Base-by-base conservation (phyloP, 108 stramenopile genomes). In the Epipyxis sp. region DNA sequence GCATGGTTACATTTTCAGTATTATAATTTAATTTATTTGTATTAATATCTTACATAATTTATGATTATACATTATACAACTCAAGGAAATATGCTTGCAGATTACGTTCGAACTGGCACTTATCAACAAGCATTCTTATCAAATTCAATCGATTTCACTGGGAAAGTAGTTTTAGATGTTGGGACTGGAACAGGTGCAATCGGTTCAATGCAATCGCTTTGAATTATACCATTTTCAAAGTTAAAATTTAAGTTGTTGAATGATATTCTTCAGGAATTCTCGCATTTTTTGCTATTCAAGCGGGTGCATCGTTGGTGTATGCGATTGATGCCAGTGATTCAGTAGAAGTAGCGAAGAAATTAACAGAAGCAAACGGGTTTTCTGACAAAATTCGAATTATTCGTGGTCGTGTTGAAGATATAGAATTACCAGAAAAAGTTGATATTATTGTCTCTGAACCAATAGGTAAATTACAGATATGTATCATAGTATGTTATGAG, bases 401-500 rank as follows among this genome's bases (percentile, higher is more conserved):
- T 50, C 80, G 90, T 68, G 91, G 94, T 10, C 94, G 94, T 77
- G 68, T 92, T 39, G 98, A 99, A 83, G 96, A 96, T 42, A 86
- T 97, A 39, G 86, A 92, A 35, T 80, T 96, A 0, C 92, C 91
- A 0, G 91, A 92, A 50, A 42, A 90, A n/a, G 94, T 96, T 27
- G 98, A 99, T 84, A 90, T 97, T 40, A 96, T 99, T 65, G 87
- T 99, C 1, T 93, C 92, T 40, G 98, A 99, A 87, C 97, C 96
- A 96, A 99, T 99, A 94, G 98, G n/a, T n/a, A n/a, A n/a, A n/a
- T n/a, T n/a, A n/a, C n/a, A n/a, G n/a, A n/a, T n/a, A n/a, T n/a
- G n/a, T n/a, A n/a, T n/a, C n/a, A n/a, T n/a, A n/a, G n/a, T n/a
- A n/a, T n/a, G n/a, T n/a, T n/a, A n/a, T n/a, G n/a, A n/a, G n/a